A percentile compares a stretch with the other conserved stretches of the same genome.
phyloP scores from a whole-genome alignment of 148 eudicot genomes.

The Drosera capensis region DNA sequence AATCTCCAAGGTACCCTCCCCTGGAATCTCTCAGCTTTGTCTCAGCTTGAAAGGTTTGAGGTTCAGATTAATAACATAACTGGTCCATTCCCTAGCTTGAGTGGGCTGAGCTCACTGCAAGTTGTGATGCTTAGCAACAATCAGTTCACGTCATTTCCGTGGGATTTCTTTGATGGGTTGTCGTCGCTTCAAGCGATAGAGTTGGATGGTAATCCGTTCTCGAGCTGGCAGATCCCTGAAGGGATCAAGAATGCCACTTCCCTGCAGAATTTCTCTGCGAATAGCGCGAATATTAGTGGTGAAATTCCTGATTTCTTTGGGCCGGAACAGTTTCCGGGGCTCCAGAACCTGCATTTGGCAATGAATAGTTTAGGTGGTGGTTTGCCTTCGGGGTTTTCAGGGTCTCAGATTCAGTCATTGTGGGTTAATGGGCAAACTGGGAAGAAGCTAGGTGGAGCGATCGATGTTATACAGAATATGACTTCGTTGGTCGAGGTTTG shows the following conservation, averaged over 20 bases:
- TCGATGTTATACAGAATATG: slow-evolving; percentile 81
- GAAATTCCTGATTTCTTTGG: slow-evolving; percentile 59
- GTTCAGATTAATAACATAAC: slow-evolving; percentile 73
- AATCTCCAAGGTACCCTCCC: slow-evolving; percentile 76
- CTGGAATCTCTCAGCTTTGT: slow-evolving; percentile 24
- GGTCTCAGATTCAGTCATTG: slow-evolving; percentile 65
- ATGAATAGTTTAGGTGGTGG: slow-evolving; percentile 63
- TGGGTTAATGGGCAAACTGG: slow-evolving; percentile 89
- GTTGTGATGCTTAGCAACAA: slow-evolving; percentile 65
- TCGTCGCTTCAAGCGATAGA: slow-evolving; percentile 62
- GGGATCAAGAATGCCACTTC: slow-evolving; percentile 39
- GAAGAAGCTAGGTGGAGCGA: slow-evolving; percentile 40
- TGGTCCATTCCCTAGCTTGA: slow-evolving; percentile 56
- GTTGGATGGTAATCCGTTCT: slow-evolving; percentile 63
- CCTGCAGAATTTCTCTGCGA: slow-evolving; percentile 75
- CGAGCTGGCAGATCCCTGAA: slow-evolving; percentile 56
- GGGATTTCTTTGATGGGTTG: slow-evolving; percentile 56
- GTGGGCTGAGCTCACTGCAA: slow-evolving; percentile 45
- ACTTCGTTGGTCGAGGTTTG: slow-evolving; percentile 69
- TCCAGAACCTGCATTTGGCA: slow-evolving; percentile 59
- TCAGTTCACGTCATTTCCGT: slow-evolving; percentile 44
- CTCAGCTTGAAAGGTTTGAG: slow-evolving; percentile 59
- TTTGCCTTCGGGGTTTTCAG: slow-evolving; percentile 51
- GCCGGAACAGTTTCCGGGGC: slow-evolving; percentile 54
- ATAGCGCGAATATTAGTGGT: slow-evolving; percentile 53